Evolutionary conservation across 129 eudicot genomes (phyloP).

Genomic region (Helianthus tuberosus): DNA sequence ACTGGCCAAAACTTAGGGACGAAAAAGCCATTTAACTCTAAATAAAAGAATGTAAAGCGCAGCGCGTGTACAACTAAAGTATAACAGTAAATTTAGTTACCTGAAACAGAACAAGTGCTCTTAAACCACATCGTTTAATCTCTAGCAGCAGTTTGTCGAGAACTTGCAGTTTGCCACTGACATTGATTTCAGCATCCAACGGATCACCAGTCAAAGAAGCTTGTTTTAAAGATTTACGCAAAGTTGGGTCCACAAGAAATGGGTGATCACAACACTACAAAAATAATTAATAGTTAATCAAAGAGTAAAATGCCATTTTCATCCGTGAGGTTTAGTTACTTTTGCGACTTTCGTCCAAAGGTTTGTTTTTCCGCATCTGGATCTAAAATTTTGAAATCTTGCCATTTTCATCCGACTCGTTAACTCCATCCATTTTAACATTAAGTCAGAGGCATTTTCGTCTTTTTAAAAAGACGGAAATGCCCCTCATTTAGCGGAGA

Average conservation of each 20-base stretch:
- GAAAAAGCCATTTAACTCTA: too few relatives aligned
- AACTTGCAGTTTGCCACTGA: slow-evolving; percentile 68
- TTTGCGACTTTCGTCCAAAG: too few relatives aligned
- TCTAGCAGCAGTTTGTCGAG: slow-evolving; percentile 60
- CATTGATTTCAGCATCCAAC: slow-evolving; percentile 53
- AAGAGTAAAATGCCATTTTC: too few relatives aligned
- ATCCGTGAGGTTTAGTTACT: too few relatives aligned
- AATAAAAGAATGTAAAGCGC: too few relatives aligned
- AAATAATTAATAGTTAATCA: slow-evolving; percentile 2
- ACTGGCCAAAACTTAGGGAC: too few relatives aligned
- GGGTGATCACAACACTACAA: slow-evolving; percentile 88
- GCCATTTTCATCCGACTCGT: too few relatives aligned
- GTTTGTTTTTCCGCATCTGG: too few relatives aligned
- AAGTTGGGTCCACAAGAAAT: slow-evolving; percentile 62
- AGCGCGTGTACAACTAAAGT: neutral
- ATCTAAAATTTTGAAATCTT: neutral
- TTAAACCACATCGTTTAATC: slow-evolving; percentile 32
- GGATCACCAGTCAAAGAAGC: slow-evolving; percentile 17
- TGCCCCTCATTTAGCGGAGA: too few relatives aligned
- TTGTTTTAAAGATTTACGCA: slow-evolving; percentile 36
- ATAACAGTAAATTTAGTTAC: slow-evolving; percentile 30
- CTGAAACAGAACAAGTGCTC: slow-evolving; percentile 52
- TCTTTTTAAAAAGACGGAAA: too few relatives aligned
- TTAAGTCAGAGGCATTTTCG: too few relatives aligned
- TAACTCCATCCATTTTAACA: too few relatives aligned